Evolutionary conservation across 2,329 filamentous ascomycete species (phyloP), one percentile per base, ranked within the genome.

Genomic region (Rutstroemia sp.): DNA sequence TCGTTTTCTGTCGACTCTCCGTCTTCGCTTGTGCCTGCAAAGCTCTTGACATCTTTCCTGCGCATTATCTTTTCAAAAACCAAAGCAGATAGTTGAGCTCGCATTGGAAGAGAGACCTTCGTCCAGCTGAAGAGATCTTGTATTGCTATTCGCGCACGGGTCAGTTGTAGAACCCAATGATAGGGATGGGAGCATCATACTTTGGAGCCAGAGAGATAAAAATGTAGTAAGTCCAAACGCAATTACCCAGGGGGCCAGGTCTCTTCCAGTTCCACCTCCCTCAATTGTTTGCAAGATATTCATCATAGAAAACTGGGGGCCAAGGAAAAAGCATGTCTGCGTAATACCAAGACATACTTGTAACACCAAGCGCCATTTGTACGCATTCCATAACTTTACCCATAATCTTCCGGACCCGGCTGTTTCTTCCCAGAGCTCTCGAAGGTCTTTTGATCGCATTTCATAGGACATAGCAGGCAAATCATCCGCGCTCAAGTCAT

Each of bases 31-130:
- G 49, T 38, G 2, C 10, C 90, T 76, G 47, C 39, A 62, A 78
- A 81, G 44, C 74, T 63, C 18, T 66, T 75, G 19, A 79, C 78
- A 66, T 91, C 87, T 67, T 92, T 92, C 52, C 83, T 79, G 38
- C 83, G 79, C 75, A 90, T 82, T 0, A 86, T 81, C 69, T 92
- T 92, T 59, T 84, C 80, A 64, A 90, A 92, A 14, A 92, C 79
- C 16, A 90, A 75, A 0, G 86, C 79, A 2, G 85, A 82, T 3
- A 92, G 73, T 63, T 90, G 83, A 19, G 83, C 79, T 51, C 86
- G 81, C 16, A 91, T 73, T 0, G 86, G 85, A 27, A 63, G 52
- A 12, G 61, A 59, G 5, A 66, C 48, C 10, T 63, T 57, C 23
- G 56, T 58, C 58, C 59, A 64, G 51, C 79, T 78, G 52, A 86